Conservation (phyloP, 176 grass and related monocot species). For the Cocos nucifera region DNA sequence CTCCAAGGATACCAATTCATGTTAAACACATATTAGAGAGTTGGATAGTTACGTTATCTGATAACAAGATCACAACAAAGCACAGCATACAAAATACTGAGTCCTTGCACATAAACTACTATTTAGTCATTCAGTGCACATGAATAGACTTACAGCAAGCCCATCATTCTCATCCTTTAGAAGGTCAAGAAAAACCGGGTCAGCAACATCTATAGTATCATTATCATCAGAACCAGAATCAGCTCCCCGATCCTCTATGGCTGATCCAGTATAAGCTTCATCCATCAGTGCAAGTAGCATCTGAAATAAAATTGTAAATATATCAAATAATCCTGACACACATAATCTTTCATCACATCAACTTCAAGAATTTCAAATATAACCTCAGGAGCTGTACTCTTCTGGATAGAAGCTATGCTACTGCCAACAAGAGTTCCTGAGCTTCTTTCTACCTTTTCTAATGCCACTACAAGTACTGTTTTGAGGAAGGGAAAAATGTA, state of each 20-base stretch:
- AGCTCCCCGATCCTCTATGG: constrained; percentile 64
- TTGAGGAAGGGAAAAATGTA: not conserved
- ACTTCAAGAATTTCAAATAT: constrained; percentile 6
- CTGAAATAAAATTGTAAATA: constrained; percentile 26
- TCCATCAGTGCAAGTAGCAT: constrained; percentile 97
- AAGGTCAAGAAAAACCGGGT: constrained; percentile 88
- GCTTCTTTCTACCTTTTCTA: constrained; percentile 94
- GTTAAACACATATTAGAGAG: too few relatives aligned
- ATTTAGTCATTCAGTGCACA: too few relatives aligned
- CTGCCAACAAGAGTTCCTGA: constrained; percentile 85
- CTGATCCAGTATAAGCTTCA: constrained; percentile 88
- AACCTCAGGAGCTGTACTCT: constrained; percentile 94
- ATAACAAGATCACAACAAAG: too few relatives aligned
- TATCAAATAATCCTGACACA: not conserved
- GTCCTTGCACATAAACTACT: too few relatives aligned
- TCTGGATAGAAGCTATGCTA: constrained; percentile 97
- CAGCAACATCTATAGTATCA: constrained; percentile 62
- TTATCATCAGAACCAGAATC: constrained; percentile 69
- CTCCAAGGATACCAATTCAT: too few relatives aligned
- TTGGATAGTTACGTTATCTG: too few relatives aligned
- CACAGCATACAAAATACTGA: too few relatives aligned
- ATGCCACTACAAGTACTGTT: constrained; percentile 78
- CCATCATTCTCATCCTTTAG: constrained; percentile 98
- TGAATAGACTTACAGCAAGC: constrained; percentile 53
- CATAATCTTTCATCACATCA: too few relatives aligned